A percentile compares a stretch with the other conserved stretches of the same genome.
Conservation (phyloP, 805 yeast species). For the Suhomyces sp. region DNA sequence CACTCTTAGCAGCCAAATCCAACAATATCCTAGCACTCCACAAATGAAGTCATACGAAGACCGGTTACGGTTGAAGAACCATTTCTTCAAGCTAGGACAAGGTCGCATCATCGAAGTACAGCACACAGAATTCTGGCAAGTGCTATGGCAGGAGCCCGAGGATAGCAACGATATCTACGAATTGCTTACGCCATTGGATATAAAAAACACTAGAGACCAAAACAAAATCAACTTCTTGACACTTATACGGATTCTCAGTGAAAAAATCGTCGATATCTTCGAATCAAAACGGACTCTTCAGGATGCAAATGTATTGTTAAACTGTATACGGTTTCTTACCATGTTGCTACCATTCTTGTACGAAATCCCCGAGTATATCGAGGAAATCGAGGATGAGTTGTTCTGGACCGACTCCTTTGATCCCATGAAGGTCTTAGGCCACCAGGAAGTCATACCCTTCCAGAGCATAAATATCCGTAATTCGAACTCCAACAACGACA, state of each 20-base stretch:
- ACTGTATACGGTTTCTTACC: constrained; percentile 63
- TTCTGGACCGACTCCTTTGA: constrained; percentile 45
- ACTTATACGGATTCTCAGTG: constrained; percentile 36
- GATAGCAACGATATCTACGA: constrained; percentile 56
- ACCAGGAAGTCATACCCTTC: not conserved
- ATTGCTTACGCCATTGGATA: constrained; percentile 53
- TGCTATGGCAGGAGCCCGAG: constrained; percentile 39
- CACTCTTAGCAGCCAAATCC: not conserved
- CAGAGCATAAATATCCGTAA: not conserved
- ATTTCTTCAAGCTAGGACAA: constrained; percentile 56
- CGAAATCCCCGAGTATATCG: constrained; percentile 42
- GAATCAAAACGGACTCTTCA: constrained; percentile 6
- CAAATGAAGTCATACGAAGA: constrained; percentile 77
- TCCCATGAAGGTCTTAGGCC: constrained; percentile 13
- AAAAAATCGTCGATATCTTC: constrained; percentile 20
- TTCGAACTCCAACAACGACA: not conserved
- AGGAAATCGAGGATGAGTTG: constrained; percentile 25
- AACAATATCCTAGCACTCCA: not conserved
- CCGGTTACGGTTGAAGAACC: constrained; percentile 55
- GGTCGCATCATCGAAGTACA: constrained; percentile 30
- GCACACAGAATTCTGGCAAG: constrained; percentile 29
- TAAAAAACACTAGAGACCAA: constrained; percentile 55
- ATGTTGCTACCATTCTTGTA: constrained; percentile 64
- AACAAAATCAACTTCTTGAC: constrained; percentile 57
- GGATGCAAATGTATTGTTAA: constrained; percentile 38